phyloP scores from a whole-genome alignment of 2,329 filamentous ascomycete species.

The Ophiostoma sp. region DNA sequence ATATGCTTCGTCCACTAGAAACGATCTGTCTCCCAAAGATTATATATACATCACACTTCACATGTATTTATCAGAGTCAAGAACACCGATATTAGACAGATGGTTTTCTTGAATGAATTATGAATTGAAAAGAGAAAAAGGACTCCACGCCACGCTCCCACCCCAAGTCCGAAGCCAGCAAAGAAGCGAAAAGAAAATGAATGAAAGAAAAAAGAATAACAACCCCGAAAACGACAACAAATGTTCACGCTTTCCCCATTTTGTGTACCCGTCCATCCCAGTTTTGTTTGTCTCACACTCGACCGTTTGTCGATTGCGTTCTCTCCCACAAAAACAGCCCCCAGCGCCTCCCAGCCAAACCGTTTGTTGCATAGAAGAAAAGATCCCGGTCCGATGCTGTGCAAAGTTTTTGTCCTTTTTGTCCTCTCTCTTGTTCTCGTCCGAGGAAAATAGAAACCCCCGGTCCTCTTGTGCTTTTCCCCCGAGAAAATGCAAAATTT shows the following conservation, averaged over 20 bases:
- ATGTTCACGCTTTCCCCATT: neutral
- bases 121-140: conserved; percentile 24
- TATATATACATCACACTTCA: too few species aligned
- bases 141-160: conserved; percentile 29
- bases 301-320: neutral
- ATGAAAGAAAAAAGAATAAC: neutral
- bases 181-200: neutral
- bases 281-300: neutral
- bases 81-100: neutral
- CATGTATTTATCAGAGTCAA: too few species aligned
- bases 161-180: conserved; percentile 25
- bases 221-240: neutral
- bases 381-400: neutral
- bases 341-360: neutral
- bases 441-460: too few species aligned
- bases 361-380: neutral
- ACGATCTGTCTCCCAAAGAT: neutral
- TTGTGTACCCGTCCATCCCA: neutral
- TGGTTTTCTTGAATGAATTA: neutral
- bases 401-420: neutral
- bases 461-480: neutral
- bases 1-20: too few species aligned
- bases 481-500: neutral
- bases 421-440: neutral
- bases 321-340: neutral